Evolutionary conservation across 805 yeast species (phyloP).

Genomic region (Tetrapisispora pingtungensis): DNA sequence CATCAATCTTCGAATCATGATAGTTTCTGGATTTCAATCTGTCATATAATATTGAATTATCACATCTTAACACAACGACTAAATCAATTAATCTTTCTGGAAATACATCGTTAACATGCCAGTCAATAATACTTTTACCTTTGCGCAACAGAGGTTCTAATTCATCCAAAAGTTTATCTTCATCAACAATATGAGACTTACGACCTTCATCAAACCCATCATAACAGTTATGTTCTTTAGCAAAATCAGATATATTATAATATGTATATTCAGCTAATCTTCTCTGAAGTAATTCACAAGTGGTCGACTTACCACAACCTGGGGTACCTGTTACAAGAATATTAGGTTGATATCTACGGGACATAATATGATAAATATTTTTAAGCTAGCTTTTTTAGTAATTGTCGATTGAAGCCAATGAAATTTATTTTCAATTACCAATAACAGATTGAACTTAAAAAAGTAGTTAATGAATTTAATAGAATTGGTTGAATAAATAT

Average conservation of each 20-base stretch:
- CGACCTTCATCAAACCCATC: slow-evolving; percentile 81
- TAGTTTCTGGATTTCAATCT: slow-evolving; percentile 71
- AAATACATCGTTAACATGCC: slow-evolving; percentile 96
- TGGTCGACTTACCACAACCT: slow-evolving; percentile 35
- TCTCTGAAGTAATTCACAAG: slow-evolving; percentile 23
- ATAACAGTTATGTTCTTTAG: slow-evolving; percentile 64
- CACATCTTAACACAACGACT: slow-evolving; percentile 79
- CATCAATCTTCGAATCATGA: slow-evolving; percentile 71
- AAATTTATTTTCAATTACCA: too few species aligned
- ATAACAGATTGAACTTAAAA: too few species aligned
- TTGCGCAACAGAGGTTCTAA: slow-evolving; percentile 65
- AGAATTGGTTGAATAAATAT: too few species aligned
- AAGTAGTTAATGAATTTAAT: too few species aligned
- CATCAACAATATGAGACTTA: slow-evolving; percentile 84
- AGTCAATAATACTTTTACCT: slow-evolving; percentile 89
- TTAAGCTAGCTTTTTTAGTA: too few species aligned
- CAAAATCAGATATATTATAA: slow-evolving; percentile 69
- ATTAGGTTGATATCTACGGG: slow-evolving; percentile 42
- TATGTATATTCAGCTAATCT: slow-evolving; percentile 33
- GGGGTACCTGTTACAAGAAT: slow-evolving; percentile 94
- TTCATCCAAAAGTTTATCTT: slow-evolving; percentile 74
- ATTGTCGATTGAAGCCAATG: too few species aligned
- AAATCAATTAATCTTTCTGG: slow-evolving; percentile 89
- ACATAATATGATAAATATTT: too few species aligned
- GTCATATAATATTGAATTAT: slow-evolving; percentile 61